Evolutionary conservation across 495 filamentous ascomycete species (phyloP), one percentile per base, ranked within the genome.

Genomic region (Podospora conica): DNA sequence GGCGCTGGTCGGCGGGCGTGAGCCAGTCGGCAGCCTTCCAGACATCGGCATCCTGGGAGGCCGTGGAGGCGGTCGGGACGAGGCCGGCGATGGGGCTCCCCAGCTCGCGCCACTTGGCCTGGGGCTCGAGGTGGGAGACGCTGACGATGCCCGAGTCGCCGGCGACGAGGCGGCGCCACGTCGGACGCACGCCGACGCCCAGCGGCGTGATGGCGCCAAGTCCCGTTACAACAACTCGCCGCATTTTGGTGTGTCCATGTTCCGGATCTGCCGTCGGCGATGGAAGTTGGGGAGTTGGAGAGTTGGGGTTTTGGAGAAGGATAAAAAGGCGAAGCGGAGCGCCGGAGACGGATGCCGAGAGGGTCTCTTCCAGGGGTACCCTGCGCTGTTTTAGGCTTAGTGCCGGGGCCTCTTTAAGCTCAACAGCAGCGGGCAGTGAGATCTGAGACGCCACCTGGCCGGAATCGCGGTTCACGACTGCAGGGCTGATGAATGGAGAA

Each of bases 141-240:
- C 90, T 91, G 29, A 88, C 83, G 68, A 97, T 85, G 61, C 94
- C 95, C 67, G 89, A 91, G 60, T 92, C 81, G 33, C 89, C 87
- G 58, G 89, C 88, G 4, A 98, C 72, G 10, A 98, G 85, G 53
- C 89, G 87, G 53, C 77, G 85, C 95, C 95, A 98, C 55, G 91
- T 89, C 21, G 80, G 86, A 62, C 85, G 87, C 67, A 89, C 82
- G 53, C 94, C 93, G 53, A 96, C 86, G 62, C 90, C 94, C 22
- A 98, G 82, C 57, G 95, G 95, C 61, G 95, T 96, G 61, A 98
- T 87, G 70, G 92, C 91, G 54, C 95, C 95, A 60, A 98, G 82
- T 73, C 95, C 95, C 56, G 95, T 98, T 70, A 98, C 89, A 71
- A 97, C 95, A 70, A 98, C 95, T 70, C 91, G 88, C 78, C 93